phyloP scores from a whole-genome alignment of 805 yeast species.

The Wickerhamiella lipophila region DNA sequence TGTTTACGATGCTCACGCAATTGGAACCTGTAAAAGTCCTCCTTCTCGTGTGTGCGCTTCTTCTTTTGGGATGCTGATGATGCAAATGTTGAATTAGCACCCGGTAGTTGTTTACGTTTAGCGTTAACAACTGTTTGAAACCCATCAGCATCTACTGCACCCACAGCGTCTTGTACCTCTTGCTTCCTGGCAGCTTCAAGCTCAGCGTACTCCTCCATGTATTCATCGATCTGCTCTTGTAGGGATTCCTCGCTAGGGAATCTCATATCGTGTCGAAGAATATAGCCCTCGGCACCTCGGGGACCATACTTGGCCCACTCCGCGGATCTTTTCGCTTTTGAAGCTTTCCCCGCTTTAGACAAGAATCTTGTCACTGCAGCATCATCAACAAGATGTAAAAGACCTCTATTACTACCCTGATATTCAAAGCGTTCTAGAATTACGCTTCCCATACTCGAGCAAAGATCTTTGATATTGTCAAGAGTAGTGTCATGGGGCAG shows the following conservation, averaged over 20 bases:
- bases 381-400: constrained; percentile 63
- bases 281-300: constrained; percentile 31
- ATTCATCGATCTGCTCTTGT: constrained; percentile 43
- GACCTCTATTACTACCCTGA: constrained; percentile 37
- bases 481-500: constrained; percentile 53
- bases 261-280: constrained; percentile 27
- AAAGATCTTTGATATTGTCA: constrained; percentile 41
- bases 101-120: constrained; percentile 64
- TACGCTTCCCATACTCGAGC: constrained; percentile 38
- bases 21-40: constrained; percentile 92
- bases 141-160: constrained; percentile 81
- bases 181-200: constrained; percentile 38
- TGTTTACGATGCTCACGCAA: constrained; percentile 84
- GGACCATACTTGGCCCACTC: constrained; percentile 32
- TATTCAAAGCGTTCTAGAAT: constrained; percentile 26
- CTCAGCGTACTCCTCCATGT: constrained; percentile 53
- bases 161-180: constrained; percentile 26
- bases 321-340: constrained; percentile 17
- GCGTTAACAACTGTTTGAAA: constrained; percentile 82
- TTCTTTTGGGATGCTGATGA: constrained; percentile 26
- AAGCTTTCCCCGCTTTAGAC: constrained; percentile 42
- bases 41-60: constrained; percentile 61
- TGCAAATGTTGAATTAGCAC: constrained; percentile 19
- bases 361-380: constrained; percentile 53
- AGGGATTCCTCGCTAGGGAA: constrained; percentile 38